Base-by-base conservation (phyloP, 257 asterid species). In the Nicotiana paniculata region DNA sequence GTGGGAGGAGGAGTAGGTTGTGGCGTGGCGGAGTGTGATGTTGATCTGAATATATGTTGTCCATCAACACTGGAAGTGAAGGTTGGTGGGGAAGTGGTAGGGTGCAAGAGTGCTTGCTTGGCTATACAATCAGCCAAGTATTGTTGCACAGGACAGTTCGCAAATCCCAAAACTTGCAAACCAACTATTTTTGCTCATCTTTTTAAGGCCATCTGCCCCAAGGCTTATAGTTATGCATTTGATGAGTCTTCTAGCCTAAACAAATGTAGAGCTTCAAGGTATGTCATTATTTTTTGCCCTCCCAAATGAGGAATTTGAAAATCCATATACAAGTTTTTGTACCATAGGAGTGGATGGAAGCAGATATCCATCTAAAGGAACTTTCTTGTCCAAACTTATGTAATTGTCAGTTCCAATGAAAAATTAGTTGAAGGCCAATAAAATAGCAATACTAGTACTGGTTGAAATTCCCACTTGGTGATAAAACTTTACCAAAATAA, bases 151-250 rank as follows among this genome's bases (percentile, higher is more conserved):
- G 99, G 97, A 21, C 88, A 88, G 76, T 96, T 84, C 66, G 82
- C 94, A 16, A 87, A 86, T 84, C 97, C 97, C 0, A 87, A 87
- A 13, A 86, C 87, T 2, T 94, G 98, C 84, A 93, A 90, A 87
- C 97, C 98, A 0, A 94, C 98, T 1, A 83, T 94, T 17, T 94
- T 92, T 51, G 90, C 99, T 0, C 83, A 92, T 77, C 84, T 96
- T 69, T 96, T 96, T 12, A 96, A 96, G 90, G 97, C 98, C 9
- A 90, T 96, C n/a, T 96, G 99, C 67, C 99, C 99, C 0, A 93
- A 81, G 81, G 99, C 98, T 2, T 94, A 94, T 67, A 94, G 94
- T 70, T 96, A 92, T 33, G 98, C 99, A 5, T 96, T 94, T 75
- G 98, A 94, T 87, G 97, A 94, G 69, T 89, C 97, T 66, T 89